Conservation (phyloP, 106 monocot genomes). For the Platanthera guangdongensis region DNA sequence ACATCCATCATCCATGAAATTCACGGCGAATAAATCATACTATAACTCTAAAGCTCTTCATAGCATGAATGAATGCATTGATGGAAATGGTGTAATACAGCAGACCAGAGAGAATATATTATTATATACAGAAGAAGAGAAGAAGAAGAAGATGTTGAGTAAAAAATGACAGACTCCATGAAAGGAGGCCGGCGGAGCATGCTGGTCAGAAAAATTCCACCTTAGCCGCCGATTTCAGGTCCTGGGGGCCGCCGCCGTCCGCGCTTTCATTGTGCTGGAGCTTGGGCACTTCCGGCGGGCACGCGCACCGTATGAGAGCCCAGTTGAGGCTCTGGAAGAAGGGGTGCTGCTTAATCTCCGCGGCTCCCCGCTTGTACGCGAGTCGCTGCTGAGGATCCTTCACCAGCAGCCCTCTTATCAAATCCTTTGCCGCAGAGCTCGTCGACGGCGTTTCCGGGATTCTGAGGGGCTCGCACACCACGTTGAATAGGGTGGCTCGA, state of each 20-base stretch:
- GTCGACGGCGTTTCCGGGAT: background rate
- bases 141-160: too few relatives aligned
- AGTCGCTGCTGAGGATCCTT: constrained; percentile 5
- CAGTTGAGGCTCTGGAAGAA: constrained; percentile 5
- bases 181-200: too few relatives aligned
- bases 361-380: constrained; percentile 2
- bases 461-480: background rate
- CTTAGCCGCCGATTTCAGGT: background rate
- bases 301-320: constrained; percentile 5
- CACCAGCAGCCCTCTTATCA: constrained; percentile 4
- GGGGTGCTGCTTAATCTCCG: constrained; percentile 5
- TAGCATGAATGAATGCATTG: too few relatives aligned
- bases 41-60: too few relatives aligned
- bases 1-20: too few relatives aligned
- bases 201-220: too few relatives aligned
- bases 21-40: too few relatives aligned
- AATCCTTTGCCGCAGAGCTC: background rate
- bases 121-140: too few relatives aligned
- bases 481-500: constrained; percentile 2
- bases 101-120: too few relatives aligned
- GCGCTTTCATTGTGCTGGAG: background rate
- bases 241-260: background rate
- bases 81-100: too few relatives aligned
- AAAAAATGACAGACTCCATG: too few relatives aligned
- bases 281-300: background rate